Base-by-base conservation (phyloP, 352 stramenopile genomes). In the Lagenidium giganteum region DNA sequence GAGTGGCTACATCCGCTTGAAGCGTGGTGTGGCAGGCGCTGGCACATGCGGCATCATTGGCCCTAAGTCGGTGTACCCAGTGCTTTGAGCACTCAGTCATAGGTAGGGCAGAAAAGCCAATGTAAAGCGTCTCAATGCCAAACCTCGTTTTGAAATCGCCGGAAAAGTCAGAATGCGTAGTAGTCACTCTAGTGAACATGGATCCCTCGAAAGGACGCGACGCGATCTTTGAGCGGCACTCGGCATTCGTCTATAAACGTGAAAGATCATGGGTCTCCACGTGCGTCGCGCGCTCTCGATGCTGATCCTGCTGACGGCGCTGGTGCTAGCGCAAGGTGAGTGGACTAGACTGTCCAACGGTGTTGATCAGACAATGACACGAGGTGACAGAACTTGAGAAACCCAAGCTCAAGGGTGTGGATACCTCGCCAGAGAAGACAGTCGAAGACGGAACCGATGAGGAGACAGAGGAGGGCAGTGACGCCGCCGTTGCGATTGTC, bases 1-100 rank as follows among this genome's bases (percentile, higher is more conserved):
- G 45, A 63, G 66, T 16, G 95, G 95, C 46, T 98, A 91, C 79
- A 97, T 99, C 35, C 79, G 80, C 17, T 72, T 99, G 8, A 78
- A 94, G 26, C 93, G 46, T 70, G 96, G 78, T 57, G 80, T 55
- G 5, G 26, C 51, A 2, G 68, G 66, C n/a, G 63, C 53, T 1
- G 72, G 69, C 24, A 79, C 69, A 13, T 84, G 74, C 42, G 70
- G 70, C 29, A 51, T 86, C 43, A 62, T 83, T 23, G 66, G 68
- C 5, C 42, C 60, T 26, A 78, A 83, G 55, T 77, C 61, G 24
- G 68, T 87, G 25, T 83, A 79, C 55, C 74, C 74, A 11, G 32
- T 20, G 32, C 32, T 38, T 32, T 32, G 27, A 32, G 27, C 27
- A 32, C 27, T 32, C 27, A 32, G 27, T 32, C 27, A 32, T 32